Evolutionary conservation across 139 green algal species (phyloP), one percentile per base, ranked within the genome.

Genomic region (Micractinium conductrix): DNA sequence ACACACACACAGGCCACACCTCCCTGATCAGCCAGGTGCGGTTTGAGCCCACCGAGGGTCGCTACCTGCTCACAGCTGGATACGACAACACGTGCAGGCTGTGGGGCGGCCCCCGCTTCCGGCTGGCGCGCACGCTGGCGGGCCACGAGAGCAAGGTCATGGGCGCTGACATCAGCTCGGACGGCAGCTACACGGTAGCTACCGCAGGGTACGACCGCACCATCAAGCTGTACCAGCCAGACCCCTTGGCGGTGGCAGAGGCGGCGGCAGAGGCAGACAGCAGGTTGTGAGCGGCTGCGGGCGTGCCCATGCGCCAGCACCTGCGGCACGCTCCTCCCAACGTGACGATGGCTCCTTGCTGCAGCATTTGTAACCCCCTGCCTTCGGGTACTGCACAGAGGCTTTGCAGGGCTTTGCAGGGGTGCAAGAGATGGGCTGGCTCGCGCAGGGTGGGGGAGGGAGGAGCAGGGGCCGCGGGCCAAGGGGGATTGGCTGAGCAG

Each of bases 131-230:
- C 63, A 94, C 88, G 22, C 90, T 99, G 67, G 93, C 92, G 19
- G 97, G 95, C 0, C 97, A 99, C 84, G 97, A 99, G 80, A 93
- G 94, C 75, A 98, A 98, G 85, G 91, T 99, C 21, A 98, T 98
- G 95, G 91, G 87, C 19, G 91, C 84, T 9, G 97, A 99, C 86
- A 84, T 98, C 40, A 78, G 65, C 40, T 83, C 89, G 12, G 84
- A 91, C 38, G 83, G 82, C 22, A 65, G 28, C n/a, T 63, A 81
- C 43, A 74, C 92, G 0, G 72, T 97, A 28, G 95, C 90, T 37
- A 96, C 88, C 14, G 92, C 91, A 2, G 89, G 91, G 17, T 97
- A 97, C 82, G 96, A 98, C 76, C 88, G 94, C 16, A 97, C 94
- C 2, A 79, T 98, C 33, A 98, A 98, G 89, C 67, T 98, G 37